Evolutionary conservation across 176 grass and related monocot species (phyloP).

Genomic region (Elaeis guineensis): DNA sequence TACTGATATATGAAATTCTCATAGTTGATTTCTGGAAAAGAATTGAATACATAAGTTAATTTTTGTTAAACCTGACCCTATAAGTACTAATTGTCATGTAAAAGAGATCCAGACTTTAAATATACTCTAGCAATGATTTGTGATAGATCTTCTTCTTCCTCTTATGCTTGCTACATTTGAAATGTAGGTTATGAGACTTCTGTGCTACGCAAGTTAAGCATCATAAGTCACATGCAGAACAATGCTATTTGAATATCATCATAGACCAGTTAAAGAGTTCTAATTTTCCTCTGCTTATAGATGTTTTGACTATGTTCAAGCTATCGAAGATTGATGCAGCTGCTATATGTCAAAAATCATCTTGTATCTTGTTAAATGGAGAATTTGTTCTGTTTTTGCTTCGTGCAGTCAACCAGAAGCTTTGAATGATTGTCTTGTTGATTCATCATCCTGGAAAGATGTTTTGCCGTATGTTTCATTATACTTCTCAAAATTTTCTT

Average conservation of each 20-base stretch:
- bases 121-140: too few species aligned
- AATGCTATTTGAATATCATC: slow-evolving; percentile 6
- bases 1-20: too few species aligned
- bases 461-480: slow-evolving; percentile 3
- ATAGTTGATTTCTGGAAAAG: too few species aligned
- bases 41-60: too few species aligned
- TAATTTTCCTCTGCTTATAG: slow-evolving; percentile 13
- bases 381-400: slow-evolving; percentile 10
- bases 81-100: too few species aligned
- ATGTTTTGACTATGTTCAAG: neutral
- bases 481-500: neutral
- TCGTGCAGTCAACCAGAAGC: slow-evolving; percentile 9
- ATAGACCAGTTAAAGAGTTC: neutral
- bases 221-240: neutral
- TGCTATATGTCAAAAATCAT: slow-evolving; percentile 6
- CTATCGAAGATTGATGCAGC: slow-evolving; percentile 9
- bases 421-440: neutral
- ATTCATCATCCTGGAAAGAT: slow-evolving; percentile 16
- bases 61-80: too few species aligned
- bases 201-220: slow-evolving; percentile 5
- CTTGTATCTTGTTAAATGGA: slow-evolving; percentile 10
- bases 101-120: too few species aligned
- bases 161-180: too few species aligned
- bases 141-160: too few species aligned
- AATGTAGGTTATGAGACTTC: neutral